Percentiles rank a stretch among this genome's conserved stretches.
These are phyloP conservation scores for Cucumis hystrix DNA, from an alignment of 306 rosid genomes.

Conservation along the genomic window DNA sequence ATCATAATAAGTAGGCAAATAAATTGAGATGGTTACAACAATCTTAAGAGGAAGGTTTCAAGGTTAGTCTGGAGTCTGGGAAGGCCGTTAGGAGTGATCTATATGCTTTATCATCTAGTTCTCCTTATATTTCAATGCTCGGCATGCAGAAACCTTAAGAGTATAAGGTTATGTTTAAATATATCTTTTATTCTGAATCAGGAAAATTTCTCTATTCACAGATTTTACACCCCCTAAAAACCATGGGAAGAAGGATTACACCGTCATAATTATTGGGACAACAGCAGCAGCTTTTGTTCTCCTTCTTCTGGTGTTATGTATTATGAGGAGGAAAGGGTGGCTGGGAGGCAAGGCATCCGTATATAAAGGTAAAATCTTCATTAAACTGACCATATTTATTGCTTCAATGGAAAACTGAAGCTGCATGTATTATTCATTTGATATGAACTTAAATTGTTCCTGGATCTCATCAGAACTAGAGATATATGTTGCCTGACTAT, in stretches of 20 bases:
- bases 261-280: conserved; percentile 18
- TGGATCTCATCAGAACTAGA: not conserved
- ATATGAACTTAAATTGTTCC: not conserved
- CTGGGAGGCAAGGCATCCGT: conserved; percentile 46
- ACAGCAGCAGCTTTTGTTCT: conserved; percentile 25
- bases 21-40: not conserved
- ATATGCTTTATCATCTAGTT: not conserved
- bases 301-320: conserved; percentile 26
- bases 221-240: conserved; percentile 57
- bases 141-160: not conserved
- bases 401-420: not conserved
- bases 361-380: conserved; percentile 48
- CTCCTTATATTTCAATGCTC: not conserved
- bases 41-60: not conserved
- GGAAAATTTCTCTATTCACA: conserved; percentile 16
- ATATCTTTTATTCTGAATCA: not conserved
- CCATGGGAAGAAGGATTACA: conserved; percentile 10
- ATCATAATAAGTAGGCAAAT: not conserved
- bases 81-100: not conserved
- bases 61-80: not conserved
- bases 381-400: not conserved
- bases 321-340: conserved; percentile 53
- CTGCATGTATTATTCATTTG: not conserved
- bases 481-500: not conserved
- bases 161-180: not conserved